These are phyloP conservation scores for Thraustochytrium sp. DNA, from an alignment of 352 stramenopile genomes.

Conservation along the genomic window DNA sequence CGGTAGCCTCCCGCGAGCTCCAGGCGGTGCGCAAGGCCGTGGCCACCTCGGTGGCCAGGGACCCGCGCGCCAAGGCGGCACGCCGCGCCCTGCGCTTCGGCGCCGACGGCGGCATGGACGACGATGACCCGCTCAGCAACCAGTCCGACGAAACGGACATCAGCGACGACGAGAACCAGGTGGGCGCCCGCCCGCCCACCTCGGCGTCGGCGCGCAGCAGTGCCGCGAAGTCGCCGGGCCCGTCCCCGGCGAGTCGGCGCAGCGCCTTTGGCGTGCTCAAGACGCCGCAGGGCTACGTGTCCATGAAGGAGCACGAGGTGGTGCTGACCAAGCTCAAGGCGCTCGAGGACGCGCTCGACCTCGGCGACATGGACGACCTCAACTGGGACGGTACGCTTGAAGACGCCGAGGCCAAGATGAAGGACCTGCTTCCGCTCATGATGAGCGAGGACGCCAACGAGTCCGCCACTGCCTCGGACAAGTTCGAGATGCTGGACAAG, in stretches of 20 bases:
- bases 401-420: slow-evolving; percentile 40
- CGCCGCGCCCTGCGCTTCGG: too few species aligned
- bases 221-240: neutral
- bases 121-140: neutral
- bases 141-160: neutral
- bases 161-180: neutral
- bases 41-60: neutral
- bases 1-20: neutral
- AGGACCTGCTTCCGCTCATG: slow-evolving; percentile 19
- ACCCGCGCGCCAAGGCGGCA: too few species aligned
- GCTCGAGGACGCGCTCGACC: slow-evolving; percentile 32
- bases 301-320: slow-evolving; percentile 24
- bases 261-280: neutral
- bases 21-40: neutral
- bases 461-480: neutral
- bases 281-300: neutral
- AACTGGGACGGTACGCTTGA: slow-evolving; percentile 43
- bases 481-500: slow-evolving; percentile 42
- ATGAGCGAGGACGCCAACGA: slow-evolving; percentile 33
- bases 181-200: too few species aligned
- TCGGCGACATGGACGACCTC: slow-evolving; percentile 35
- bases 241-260: neutral
- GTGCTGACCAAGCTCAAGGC: slow-evolving; percentile 36
- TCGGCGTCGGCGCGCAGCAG: too few species aligned
- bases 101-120: neutral